Evolutionary conservation across 1,284 basidiomycete species (phyloP), one percentile per base, ranked within the genome.

Genomic region (Moesziomyces sp.): DNA sequence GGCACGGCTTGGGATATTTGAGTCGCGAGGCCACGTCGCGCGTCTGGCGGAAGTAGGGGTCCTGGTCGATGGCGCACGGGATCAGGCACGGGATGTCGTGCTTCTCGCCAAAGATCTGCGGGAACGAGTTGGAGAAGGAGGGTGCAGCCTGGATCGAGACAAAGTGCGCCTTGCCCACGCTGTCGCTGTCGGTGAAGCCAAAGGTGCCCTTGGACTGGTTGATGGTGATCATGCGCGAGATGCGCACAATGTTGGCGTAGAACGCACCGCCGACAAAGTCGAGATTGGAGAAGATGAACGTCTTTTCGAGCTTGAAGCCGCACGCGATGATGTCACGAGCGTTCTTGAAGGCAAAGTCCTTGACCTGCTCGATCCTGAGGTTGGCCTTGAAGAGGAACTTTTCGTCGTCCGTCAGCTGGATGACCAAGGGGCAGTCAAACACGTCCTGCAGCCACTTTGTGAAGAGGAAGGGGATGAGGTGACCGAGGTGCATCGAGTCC

Each of bases 391-490:
- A 97, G 58, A 99, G 86, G 87, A 99, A 99, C 86, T 99, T 99
- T 85, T 99, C 97, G 85, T 99, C 97, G 83, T 99, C 97, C 51
- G 96, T 99, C 7, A 99, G 88, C 85, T 99, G 96, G 56, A 99
- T 88, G 56, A 99, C 97, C 40, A 97, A 87, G 4, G 96, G 94
- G 14, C 93, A 93, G 76, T 95, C 89, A 84, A 99, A 98, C 24
- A 97, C 93, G 56, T 97, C 93, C 86, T 99, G 96, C 65, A 99
- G 85, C 94, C 96, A 99, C 92, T 96, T 95, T 58, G 97, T 98
- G 85, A 99, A 97, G 53, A 93, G 89, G 85, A 99, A 99, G 0
- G 96, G 97, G 64, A 98, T 91, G 90, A 97, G 91, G 84, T 99
- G 97, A 24, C 97, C 97, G 69, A 99, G 87, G 86, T 99, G 97